Conservation (phyloP, 352 stramenopile species). For the Pythium sukuiense region DNA sequence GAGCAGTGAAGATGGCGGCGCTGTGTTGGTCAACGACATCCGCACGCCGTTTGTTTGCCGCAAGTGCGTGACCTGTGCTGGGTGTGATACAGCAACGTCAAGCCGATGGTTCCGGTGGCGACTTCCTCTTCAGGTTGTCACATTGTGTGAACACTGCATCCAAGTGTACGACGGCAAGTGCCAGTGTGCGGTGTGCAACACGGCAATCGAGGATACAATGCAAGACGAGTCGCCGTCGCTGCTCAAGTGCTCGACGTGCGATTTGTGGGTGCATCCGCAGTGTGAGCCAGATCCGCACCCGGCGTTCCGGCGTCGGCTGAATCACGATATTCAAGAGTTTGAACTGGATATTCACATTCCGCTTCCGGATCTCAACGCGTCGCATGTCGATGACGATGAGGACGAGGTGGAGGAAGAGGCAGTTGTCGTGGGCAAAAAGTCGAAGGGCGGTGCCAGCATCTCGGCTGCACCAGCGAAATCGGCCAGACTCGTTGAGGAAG, state of each 20-base stretch:
- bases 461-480: slow-evolving; percentile 31
- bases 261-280: slow-evolving; percentile 78
- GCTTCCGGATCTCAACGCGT: slow-evolving; percentile 24
- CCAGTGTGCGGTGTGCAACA: slow-evolving; percentile 76
- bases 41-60: slow-evolving; percentile 72
- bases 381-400: slow-evolving; percentile 15
- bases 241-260: slow-evolving; percentile 71
- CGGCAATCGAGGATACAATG: slow-evolving; percentile 43
- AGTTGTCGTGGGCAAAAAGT: neutral
- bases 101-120: slow-evolving; percentile 70
- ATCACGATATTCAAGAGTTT: slow-evolving; percentile 30
- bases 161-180: slow-evolving; percentile 59
- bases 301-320: slow-evolving; percentile 41
- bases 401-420: slow-evolving; percentile 16
- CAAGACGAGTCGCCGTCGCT: slow-evolving; percentile 50
- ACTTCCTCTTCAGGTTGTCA: slow-evolving; percentile 55
- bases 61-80: slow-evolving; percentile 59
- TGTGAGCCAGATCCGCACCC: slow-evolving; percentile 76
- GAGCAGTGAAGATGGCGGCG: slow-evolving; percentile 50
- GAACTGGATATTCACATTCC: slow-evolving; percentile 51
- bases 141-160: slow-evolving; percentile 67
- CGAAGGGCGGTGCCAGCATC: slow-evolving; percentile 1
- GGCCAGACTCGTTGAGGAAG: slow-evolving; percentile 64
- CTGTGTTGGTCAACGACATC: slow-evolving; percentile 59
- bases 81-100: slow-evolving; percentile 34